phyloP scores from a whole-genome alignment of 768 basidiomycete genomes.

The Boletus vermiculosoides region DNA sequence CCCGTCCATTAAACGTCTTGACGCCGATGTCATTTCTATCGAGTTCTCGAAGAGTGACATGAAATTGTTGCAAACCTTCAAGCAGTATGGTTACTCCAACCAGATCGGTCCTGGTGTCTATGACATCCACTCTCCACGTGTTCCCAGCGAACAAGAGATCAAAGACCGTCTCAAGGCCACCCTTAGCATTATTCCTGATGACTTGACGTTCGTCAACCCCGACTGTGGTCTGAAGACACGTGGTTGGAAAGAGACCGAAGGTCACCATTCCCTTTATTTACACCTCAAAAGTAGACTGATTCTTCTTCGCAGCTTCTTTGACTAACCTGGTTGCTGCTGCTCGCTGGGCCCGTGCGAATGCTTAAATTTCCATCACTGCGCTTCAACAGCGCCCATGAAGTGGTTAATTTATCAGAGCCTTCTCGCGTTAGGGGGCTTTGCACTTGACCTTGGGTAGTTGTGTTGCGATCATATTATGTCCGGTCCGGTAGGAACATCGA shows the following conservation, averaged over 20 bases:
- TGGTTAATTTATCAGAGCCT: constrained; percentile 55
- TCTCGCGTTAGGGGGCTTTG: constrained; percentile 29
- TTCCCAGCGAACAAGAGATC: constrained; percentile 91
- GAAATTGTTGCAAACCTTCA: constrained; percentile 95
- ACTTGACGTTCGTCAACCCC: constrained; percentile 90
- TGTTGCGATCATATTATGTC: constrained; percentile 33
- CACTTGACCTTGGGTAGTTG: constrained; percentile 59
- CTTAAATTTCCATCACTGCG: constrained; percentile 59
- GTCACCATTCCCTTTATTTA: constrained; percentile 29
- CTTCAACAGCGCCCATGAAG: constrained; percentile 90
- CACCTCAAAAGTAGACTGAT: constrained; percentile 5
- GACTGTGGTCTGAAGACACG: constrained; percentile 99
- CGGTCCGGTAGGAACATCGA: constrained; percentile 19
- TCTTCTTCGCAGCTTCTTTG: constrained; percentile 55
- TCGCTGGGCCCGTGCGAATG: constrained; percentile 85
- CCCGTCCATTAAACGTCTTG: constrained; percentile 93
- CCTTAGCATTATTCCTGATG: constrained; percentile 75
- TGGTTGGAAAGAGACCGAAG: constrained; percentile 97
- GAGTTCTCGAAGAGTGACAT: constrained; percentile 98
- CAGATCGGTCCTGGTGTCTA: constrained; percentile 98
- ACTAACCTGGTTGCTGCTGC: constrained; percentile 87
- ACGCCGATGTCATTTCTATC: constrained; percentile 98
- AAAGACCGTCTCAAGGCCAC: constrained; percentile 86
- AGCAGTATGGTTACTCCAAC: constrained; percentile 92
- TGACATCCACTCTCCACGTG: constrained; percentile 99